Conservation (phyloP, 1,284 basidiomycete genomes). For the Takashimella koratensis region DNA sequence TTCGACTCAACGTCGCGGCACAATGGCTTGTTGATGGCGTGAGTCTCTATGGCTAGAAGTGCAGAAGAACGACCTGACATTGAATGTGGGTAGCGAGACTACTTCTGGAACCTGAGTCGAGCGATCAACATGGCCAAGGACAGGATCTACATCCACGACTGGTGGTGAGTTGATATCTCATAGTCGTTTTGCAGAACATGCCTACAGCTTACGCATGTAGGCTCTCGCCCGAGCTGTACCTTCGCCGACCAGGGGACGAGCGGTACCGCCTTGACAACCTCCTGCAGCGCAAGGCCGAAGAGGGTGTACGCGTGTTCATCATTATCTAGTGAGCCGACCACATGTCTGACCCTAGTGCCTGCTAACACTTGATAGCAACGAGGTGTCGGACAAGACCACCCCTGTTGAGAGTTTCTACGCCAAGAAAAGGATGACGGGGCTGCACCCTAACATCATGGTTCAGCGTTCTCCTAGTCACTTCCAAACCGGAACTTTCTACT, state of each 20-base stretch:
- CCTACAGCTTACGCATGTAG: background rate
- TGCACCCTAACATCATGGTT: conserved; percentile 93
- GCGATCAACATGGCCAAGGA: conserved; percentile 89
- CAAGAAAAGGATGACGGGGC: conserved; percentile 76
- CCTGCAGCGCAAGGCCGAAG: conserved; percentile 86
- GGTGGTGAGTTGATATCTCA: conserved; percentile 59
- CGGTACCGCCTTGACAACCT: conserved; percentile 85
- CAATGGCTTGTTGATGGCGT: conserved; percentile 99
- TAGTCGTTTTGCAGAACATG: background rate
- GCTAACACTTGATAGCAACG: conserved; percentile 59
- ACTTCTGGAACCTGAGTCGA: conserved; percentile 95
- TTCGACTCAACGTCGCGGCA: conserved; percentile 85
- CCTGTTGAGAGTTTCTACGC: conserved; percentile 88
- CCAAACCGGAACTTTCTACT: conserved; percentile 95
- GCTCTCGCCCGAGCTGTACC: conserved; percentile 64
- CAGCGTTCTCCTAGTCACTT: conserved; percentile 97
- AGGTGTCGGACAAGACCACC: conserved; percentile 96
- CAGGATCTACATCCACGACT: conserved; percentile 88
- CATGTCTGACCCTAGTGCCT: background rate
- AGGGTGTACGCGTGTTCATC: conserved; percentile 94
- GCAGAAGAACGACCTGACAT: too few species aligned
- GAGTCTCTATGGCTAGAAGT: conserved; percentile 34
- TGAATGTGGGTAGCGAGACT: conserved; percentile 71
- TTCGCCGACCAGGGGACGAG: conserved; percentile 77
- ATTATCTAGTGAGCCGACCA: conserved; percentile 72